Evolutionary conservation across 768 basidiomycete species (phyloP), one percentile per base, ranked within the genome.

Genomic region (Tylopilus sp.): DNA sequence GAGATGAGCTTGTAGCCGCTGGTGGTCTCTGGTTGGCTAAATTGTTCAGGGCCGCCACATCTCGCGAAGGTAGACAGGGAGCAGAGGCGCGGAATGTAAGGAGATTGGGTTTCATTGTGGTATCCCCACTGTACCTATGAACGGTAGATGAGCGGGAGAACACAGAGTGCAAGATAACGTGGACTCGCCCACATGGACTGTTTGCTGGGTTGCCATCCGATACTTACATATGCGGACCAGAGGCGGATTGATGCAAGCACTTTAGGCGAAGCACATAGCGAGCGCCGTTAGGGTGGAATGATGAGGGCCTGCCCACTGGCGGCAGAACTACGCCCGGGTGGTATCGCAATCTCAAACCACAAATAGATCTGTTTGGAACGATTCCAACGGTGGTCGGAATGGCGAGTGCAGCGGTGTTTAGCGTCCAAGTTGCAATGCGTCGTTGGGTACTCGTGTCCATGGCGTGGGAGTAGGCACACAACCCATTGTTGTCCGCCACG

Each of bases 381-480:
- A 29, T 56, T 33, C 29, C 38, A 40, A 29, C 14, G 37, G 37
- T 28, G 24, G 26, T 46, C 24, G 10, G 47, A 25, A 13, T 11
- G 26, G 36, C 4, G 21, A 24, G 13, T 7, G 19, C 42, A 24
- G 42, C 16, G 31, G 45, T 30, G 46, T 34, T 33, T 31, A 25
- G 13, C 9, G 21, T 37, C 37, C 19, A 44, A 37, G 54, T 52
- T 31, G 53, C 48, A 26, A 13, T 30, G n/a, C 19, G n/a, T 45
- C 22, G 30, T 16, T 3, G 24, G 3, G 16, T 26, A 17, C n/a
- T 17, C 14, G 41, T 51, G 48, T 6, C 45, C 33, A 61, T 66
- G 65, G 66, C 65, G 65, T 66, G 66, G 63, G 65, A 66, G 44
- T 10, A 10, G 25, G 24, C 12, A 40, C 43, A 25, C 22, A 3